A percentile compares a stretch with the other conserved stretches of the same genome.
Conservation (phyloP, 768 basidiomycete species). For the Leccinum sublutescens region DNA sequence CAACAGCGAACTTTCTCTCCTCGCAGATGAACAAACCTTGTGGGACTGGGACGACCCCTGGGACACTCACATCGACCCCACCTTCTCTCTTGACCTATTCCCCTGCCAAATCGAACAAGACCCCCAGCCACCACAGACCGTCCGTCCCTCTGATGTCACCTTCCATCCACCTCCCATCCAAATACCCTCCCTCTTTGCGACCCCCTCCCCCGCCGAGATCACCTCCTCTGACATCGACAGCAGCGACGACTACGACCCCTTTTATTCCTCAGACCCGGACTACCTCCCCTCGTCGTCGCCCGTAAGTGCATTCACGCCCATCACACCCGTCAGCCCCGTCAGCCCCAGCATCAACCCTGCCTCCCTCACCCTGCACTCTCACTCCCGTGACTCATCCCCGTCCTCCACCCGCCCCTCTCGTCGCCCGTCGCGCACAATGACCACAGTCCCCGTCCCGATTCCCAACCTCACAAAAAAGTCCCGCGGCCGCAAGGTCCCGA, state of each 20-base stretch:
- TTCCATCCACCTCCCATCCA: not conserved
- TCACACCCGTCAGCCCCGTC: not conserved
- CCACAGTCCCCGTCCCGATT: conserved; percentile 41
- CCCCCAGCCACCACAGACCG: conserved; percentile 17
- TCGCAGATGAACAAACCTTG: conserved; percentile 5
- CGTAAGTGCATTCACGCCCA: not conserved
- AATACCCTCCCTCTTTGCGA: conserved; percentile 3
- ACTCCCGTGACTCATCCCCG: not conserved
- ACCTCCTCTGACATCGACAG: conserved; percentile 18
- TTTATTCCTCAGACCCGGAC: conserved; percentile 26
- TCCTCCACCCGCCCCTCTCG: conserved; percentile 16
- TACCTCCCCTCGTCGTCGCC: conserved; percentile 11
- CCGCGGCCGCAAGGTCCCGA: conserved; percentile 49
- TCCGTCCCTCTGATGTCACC: conserved; percentile 25
- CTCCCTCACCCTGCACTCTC: not conserved
- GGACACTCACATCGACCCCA: conserved; percentile 1
- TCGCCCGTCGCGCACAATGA: conserved; percentile 24
- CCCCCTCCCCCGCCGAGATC: not conserved
- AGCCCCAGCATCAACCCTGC: conserved; percentile 11
- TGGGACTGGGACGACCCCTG: conserved; percentile 11
- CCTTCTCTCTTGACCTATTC: not conserved
- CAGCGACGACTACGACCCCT: conserved; percentile 17
- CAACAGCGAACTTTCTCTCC: conserved; percentile 16
- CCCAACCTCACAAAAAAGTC: conserved; percentile 51
- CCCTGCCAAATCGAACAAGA: not conserved